These are phyloP conservation scores for Botrytis elliptica DNA, from an alignment of 2,329 filamentous ascomycete genomes.

Conservation along the genomic window DNA sequence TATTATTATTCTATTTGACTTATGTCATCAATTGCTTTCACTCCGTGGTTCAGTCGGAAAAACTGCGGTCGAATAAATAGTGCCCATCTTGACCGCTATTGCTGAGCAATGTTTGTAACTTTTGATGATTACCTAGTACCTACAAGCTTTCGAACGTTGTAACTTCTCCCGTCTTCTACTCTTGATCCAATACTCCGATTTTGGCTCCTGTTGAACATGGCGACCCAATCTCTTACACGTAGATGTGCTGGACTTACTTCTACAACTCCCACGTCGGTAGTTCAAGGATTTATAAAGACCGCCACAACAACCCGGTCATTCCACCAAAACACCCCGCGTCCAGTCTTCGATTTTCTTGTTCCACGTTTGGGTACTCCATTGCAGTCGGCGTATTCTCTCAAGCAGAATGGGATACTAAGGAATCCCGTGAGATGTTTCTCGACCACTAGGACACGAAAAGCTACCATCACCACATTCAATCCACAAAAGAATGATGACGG, in stretches of 20 bases:
- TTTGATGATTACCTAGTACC: background rate
- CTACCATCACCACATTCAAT: constrained; percentile 54
- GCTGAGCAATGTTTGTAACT: constrained; percentile 4
- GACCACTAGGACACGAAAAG: constrained; percentile 15
- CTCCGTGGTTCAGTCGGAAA: background rate
- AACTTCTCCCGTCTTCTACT: background rate
- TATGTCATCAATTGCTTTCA: background rate
- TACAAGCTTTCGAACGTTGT: background rate
- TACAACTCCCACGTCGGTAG: constrained; percentile 28
- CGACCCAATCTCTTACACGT: constrained; percentile 29
- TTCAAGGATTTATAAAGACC: constrained; percentile 33
- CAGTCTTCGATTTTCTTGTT: constrained; percentile 37
- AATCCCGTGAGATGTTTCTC: constrained; percentile 26
- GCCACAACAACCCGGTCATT: constrained; percentile 34
- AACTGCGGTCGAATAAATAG: background rate
- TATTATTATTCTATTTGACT: background rate
- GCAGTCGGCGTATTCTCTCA: background rate
- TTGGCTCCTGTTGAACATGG: constrained; percentile 27
- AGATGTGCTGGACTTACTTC: constrained; percentile 29
- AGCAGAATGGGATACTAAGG: background rate
- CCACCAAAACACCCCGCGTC: constrained; percentile 30
- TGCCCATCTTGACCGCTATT: constrained; percentile 1
- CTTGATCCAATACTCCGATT: background rate
- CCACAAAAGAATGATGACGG: constrained; percentile 79
- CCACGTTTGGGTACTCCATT: constrained; percentile 22